Conservation (phyloP, 352 stramenopile genomes). For the Pythium diclinum region DNA sequence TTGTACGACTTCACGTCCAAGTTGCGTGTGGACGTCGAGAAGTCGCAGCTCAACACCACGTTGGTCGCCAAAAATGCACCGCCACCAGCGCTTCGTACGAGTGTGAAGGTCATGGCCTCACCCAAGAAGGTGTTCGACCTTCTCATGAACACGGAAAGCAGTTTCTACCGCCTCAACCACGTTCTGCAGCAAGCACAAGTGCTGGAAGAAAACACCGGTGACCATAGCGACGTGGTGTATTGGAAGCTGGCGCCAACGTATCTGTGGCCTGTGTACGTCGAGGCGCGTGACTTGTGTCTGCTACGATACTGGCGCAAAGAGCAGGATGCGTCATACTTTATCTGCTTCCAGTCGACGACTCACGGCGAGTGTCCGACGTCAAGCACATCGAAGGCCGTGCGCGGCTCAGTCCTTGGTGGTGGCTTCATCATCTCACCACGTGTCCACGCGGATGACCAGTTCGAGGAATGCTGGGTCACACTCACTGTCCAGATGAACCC, state of each 20-base stretch:
- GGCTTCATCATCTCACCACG: conserved; percentile 66
- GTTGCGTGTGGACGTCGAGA: conserved; percentile 67
- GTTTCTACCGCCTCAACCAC: conserved; percentile 73
- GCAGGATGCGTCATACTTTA: conserved; percentile 75
- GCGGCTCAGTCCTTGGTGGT: conserved; percentile 60
- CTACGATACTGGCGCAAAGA: conserved; percentile 84
- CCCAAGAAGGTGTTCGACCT: conserved; percentile 74
- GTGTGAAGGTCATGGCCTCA: conserved; percentile 62
- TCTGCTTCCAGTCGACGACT: conserved; percentile 85
- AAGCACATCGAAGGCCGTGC: conserved; percentile 33
- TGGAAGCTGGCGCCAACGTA: conserved; percentile 68
- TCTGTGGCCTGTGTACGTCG: conserved; percentile 69
- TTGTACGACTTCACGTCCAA: conserved; percentile 74
- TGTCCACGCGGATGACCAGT: conserved; percentile 51
- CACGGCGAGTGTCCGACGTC: conserved; percentile 46
- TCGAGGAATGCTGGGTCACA: conserved; percentile 77
- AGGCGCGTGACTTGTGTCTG: conserved; percentile 68
- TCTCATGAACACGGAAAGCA: conserved; percentile 65
- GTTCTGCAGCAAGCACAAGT: conserved; percentile 63
- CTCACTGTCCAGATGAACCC: conserved; percentile 81
- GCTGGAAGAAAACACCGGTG: conserved; percentile 58
- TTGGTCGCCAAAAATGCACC: conserved; percentile 28
- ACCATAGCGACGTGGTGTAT: conserved; percentile 81
- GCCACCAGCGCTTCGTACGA: conserved; percentile 66
- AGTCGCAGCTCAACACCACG: conserved; percentile 39